Conservation (phyloP, 495 filamentous ascomycete genomes). For the Symbiotaphrina buchneri region DNA sequence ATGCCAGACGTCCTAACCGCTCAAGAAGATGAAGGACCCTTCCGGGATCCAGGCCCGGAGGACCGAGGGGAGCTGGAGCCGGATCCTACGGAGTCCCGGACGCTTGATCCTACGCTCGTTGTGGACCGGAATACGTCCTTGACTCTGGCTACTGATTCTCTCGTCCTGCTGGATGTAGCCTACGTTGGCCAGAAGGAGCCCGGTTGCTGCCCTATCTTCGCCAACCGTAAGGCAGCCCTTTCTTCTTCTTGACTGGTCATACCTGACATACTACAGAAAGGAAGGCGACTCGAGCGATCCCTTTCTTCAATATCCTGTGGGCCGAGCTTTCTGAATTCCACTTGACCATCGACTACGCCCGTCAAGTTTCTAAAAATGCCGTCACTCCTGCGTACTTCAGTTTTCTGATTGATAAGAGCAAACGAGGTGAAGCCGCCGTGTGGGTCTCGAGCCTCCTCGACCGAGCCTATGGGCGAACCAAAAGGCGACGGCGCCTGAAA, state of each 20-base stretch:
- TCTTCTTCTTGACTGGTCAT: no score
- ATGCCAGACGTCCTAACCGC: no score
- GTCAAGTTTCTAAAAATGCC: conserved; percentile 28
- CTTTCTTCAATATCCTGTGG: conserved; percentile 72
- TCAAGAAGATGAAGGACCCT: no score
- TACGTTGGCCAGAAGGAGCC: no score
- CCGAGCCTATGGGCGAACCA: conserved; percentile 48
- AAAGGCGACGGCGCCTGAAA: conserved; percentile 54
- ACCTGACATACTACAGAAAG: conserved; percentile 7
- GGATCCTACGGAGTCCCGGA: no score
- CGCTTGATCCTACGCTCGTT: no score
- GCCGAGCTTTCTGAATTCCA: conserved; percentile 35
- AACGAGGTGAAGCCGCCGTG: conserved; percentile 21
- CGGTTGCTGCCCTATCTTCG: no score
- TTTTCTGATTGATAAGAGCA: conserved; percentile 32
- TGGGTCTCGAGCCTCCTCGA: conserved; percentile 45
- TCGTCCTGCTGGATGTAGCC: conserved; percentile 13
- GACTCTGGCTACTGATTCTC: conserved; percentile 37
- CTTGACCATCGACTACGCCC: conserved; percentile 59
- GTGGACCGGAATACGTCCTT: conserved; percentile 36
- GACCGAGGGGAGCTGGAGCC: no score
- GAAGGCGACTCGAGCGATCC: conserved; percentile 26
- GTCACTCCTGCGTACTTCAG: conserved; percentile 32
- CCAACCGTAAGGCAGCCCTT: no score
- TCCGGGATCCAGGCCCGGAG: no score